Evolutionary conservation across 31 red algal species (phyloP), one percentile per base, ranked within the genome.

Genomic region (Odonthalia washingtoniensis): DNA sequence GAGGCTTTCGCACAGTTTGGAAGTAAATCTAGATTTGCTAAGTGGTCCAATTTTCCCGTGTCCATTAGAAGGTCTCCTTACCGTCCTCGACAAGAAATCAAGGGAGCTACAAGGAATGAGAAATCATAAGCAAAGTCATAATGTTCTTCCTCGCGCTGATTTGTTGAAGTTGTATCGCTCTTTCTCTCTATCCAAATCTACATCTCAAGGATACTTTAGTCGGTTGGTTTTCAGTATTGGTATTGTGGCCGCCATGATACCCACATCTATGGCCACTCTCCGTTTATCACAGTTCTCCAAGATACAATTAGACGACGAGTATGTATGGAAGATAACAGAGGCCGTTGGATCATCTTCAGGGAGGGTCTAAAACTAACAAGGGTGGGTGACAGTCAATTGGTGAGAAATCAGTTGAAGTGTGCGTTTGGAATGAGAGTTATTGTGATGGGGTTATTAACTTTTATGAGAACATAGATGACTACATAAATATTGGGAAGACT

Each of bases 341-440:
- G 28, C 66, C 6, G 66, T 70, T 28, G 66, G 66, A 27, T 27
- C 28, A 12, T 12, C 28, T 12, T 6, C 6, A 21, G 66, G 66
- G 9, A 12, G 14, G 12, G n/a, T 27, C 6, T 21, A 70, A 34
- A 70, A 9, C 9, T 12, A 34, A 27, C 66, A 70, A 57, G 12
- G 66, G 28, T 12, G 28, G 9, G 6, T 34, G 9, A 9, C 9
- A 70, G 28, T 28, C 66, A 37, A 27, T 70, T 70, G 66, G 66
- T 28, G 28, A 70, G 28, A 70, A 70, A 12, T 27, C 66, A 27
- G 28, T 34, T 28, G 66, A 70, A 27, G 28, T 70, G 9, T 70
- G 66, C 66, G 9, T 70, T 34, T 70, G n/a, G n/a, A 34, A 70
- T 32, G n/a, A 70, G 12, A 32, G 6, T 28, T 70, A 70, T 37